phyloP scores from a whole-genome alignment of 352 stramenopile genomes.

The Phytophthora hybrid region DNA sequence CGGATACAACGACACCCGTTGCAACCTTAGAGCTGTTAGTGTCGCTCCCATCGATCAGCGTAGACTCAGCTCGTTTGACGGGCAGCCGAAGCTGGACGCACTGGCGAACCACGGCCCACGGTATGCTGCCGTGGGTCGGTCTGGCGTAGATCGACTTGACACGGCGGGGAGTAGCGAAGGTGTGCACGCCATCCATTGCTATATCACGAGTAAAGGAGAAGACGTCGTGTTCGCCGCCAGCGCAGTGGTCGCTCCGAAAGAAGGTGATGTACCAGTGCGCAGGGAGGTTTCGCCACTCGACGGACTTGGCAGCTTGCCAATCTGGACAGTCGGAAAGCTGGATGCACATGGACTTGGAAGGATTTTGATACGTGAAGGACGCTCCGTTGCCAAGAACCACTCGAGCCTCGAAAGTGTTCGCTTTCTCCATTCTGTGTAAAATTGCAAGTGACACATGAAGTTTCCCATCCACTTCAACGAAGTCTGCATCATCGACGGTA shows the following conservation, averaged over 20 bases:
- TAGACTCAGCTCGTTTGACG: not conserved
- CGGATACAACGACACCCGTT: not conserved
- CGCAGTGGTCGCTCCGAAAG: constrained; percentile 7
- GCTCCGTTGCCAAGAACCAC: constrained; percentile 5
- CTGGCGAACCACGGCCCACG: not conserved
- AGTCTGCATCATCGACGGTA: too few species aligned
- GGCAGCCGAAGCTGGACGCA: not conserved
- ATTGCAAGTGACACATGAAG: too few species aligned
- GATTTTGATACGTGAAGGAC: constrained; percentile 10
- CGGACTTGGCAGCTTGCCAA: constrained; percentile 4
- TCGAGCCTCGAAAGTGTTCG: constrained; percentile 5
- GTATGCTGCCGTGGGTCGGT: not conserved
- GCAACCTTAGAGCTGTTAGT: not conserved
- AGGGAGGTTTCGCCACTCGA: constrained; percentile 14
- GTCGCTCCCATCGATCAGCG: not conserved
- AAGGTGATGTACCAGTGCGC: constrained; percentile 5
- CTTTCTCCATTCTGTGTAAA: constrained; percentile 3
- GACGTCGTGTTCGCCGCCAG: constrained; percentile 1
- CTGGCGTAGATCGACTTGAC: constrained; percentile 8
- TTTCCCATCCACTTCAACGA: too few species aligned
- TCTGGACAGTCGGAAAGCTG: constrained; percentile 3
- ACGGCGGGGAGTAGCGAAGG: not conserved
- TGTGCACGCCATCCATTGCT: not conserved
- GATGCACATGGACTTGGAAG: not conserved
- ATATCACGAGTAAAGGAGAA: not conserved